These are phyloP conservation scores for Quillaja saponaria DNA, from an alignment of 306 rosid genomes.

Conservation along the genomic window DNA sequence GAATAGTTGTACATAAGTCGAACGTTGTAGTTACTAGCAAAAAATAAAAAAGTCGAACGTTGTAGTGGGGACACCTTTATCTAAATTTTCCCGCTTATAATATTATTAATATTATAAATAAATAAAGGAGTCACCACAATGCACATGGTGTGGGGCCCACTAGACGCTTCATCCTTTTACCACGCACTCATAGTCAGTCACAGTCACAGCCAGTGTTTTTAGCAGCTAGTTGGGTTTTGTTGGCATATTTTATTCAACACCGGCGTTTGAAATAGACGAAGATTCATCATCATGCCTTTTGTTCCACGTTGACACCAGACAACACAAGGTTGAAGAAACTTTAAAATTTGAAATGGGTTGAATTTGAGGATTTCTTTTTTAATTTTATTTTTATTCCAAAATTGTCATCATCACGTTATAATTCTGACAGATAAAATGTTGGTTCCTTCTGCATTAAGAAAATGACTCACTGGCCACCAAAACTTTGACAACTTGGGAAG, in stretches of 20 bases:
- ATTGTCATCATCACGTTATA: constrained; percentile 12
- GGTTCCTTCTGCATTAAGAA: constrained; percentile 11
- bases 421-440: constrained; percentile 14
- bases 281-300: not conserved
- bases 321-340: constrained; percentile 16
- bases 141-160: too few species aligned
- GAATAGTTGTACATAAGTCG: constrained; percentile 29
- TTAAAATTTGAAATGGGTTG: constrained; percentile 36
- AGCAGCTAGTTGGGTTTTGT: too few species aligned
- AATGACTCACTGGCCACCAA: constrained; percentile 5
- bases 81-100: not conserved
- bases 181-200: too few species aligned
- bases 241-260: too few species aligned
- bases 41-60: constrained; percentile 56
- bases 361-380: constrained; percentile 22
- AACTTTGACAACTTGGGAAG: not conserved
- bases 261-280: too few species aligned
- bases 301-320: constrained; percentile 34
- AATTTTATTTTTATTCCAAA: not conserved
- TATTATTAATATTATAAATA: not conserved
- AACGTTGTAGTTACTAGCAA: constrained; percentile 48
- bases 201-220: too few species aligned
- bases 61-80: constrained; percentile 40
- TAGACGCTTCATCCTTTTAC: too few species aligned
- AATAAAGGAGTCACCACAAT: constrained; percentile 8